phyloP scores from a whole-genome alignment of 2,329 filamentous ascomycete species.

The Colletotrichum tamarilloi region DNA sequence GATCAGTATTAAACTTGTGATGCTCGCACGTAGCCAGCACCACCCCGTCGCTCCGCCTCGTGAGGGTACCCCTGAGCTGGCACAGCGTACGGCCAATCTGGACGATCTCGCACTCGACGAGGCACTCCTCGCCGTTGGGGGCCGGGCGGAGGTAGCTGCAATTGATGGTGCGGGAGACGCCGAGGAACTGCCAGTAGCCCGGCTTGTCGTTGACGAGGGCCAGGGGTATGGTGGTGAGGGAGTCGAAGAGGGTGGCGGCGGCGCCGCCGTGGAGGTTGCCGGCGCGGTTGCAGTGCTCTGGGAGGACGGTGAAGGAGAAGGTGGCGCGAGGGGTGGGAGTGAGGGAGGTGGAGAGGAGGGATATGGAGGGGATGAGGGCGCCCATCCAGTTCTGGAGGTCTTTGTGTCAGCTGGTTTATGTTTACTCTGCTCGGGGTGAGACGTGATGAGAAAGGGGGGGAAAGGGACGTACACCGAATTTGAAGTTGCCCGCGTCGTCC shows the following conservation, averaged over 20 bases:
- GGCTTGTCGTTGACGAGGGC: conserved; percentile 62
- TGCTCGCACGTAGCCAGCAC: conserved; percentile 71
- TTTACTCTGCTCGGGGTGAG: neutral
- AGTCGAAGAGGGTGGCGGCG: conserved; percentile 75
- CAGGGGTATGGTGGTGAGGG: conserved; percentile 70
- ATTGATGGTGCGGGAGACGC: conserved; percentile 74
- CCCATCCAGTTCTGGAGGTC: conserved; percentile 56
- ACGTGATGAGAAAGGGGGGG: neutral
- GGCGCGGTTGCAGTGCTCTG: conserved; percentile 63
- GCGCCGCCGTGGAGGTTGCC: conserved; percentile 72
- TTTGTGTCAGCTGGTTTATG: neutral
- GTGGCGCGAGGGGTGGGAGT: conserved; percentile 51
- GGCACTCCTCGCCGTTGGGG: conserved; percentile 59
- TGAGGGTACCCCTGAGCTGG: conserved; percentile 65
- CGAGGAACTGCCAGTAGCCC: conserved; percentile 70
- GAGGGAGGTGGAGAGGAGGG: conserved; percentile 50
- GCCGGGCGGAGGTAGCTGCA: conserved; percentile 75
- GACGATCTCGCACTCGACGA: conserved; percentile 68
- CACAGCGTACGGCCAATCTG: conserved; percentile 66
- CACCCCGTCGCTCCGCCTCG: conserved; percentile 61
- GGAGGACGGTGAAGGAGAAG: conserved; percentile 62
- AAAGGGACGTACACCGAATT: conserved; percentile 43
- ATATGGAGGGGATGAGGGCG: conserved; percentile 53
- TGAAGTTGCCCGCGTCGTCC: conserved; percentile 43
- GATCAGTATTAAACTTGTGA: conserved; percentile 72